phyloP scores from a whole-genome alignment of 345 rosid genomes.

The Psidium friedrichsthalianum region DNA sequence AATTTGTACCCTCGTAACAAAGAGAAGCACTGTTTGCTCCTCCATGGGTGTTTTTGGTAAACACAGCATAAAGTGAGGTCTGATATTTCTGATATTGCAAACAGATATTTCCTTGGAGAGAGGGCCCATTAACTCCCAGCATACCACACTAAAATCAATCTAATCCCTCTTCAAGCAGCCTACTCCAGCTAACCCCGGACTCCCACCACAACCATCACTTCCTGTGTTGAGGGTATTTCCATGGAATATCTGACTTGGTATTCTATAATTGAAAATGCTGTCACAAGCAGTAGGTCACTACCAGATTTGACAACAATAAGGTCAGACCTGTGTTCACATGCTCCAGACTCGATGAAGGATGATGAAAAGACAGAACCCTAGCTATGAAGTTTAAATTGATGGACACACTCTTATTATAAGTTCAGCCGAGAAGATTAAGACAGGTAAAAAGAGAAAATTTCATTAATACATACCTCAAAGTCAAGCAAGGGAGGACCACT shows the following conservation, averaged over 20 bases:
- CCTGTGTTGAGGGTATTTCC: not conserved
- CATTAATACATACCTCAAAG: constrained; percentile 60
- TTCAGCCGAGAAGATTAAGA: not conserved
- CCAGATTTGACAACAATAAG: not conserved
- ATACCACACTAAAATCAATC: not conserved
- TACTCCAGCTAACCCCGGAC: not conserved
- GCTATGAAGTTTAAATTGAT: not conserved
- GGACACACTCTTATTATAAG: not conserved
- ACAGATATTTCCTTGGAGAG: not conserved
- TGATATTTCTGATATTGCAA: not conserved
- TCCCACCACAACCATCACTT: not conserved
- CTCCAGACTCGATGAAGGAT: not conserved
- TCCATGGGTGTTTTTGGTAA: not conserved
- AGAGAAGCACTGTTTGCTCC: not conserved
- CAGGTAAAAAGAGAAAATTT: not conserved
- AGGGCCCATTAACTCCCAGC: not conserved
- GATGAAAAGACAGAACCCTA: not conserved
- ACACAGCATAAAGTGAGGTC: not conserved
- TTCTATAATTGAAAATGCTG: not conserved
- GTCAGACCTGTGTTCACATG: not conserved
- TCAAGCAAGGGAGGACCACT: constrained; percentile 96
- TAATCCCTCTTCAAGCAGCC: not conserved
- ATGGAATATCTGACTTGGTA: not conserved
- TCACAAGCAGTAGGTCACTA: not conserved
- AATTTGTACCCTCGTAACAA: not conserved